Conservation (phyloP, 805 yeast genomes). For the Debaryomyces prosopidis region DNA sequence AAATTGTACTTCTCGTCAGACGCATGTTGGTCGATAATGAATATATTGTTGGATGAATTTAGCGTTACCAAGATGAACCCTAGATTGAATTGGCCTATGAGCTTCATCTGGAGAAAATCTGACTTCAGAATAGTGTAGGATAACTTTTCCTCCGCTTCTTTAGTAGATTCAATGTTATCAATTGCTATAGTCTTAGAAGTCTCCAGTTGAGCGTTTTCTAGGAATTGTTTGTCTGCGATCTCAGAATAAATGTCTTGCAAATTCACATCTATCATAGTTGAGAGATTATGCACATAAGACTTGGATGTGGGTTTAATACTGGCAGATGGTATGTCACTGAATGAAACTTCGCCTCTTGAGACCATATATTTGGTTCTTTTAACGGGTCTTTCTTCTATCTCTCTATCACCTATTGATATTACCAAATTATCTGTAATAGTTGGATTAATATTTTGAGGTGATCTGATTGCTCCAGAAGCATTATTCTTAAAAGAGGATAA, state of each 20-base stretch:
- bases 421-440: not conserved
- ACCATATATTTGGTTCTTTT: conserved; percentile 4
- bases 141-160: conserved; percentile 57
- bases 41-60: conserved; percentile 51
- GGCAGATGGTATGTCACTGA: not conserved
- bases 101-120: conserved; percentile 73
- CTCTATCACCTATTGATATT: conserved; percentile 4
- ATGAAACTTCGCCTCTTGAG: not conserved
- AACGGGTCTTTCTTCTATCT: conserved; percentile 4
- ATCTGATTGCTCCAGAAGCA: not conserved
- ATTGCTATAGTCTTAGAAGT: conserved; percentile 6
- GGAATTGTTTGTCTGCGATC: not conserved
- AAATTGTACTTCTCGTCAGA: conserved; percentile 94
- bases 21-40: conserved; percentile 96
- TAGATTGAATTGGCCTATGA: conserved; percentile 93
- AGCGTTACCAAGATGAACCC: conserved; percentile 85
- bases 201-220: not conserved
- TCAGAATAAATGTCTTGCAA: not conserved
- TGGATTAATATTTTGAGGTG: not conserved
- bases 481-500: not conserved
- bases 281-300: conserved; percentile 2
- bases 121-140: conserved; percentile 63
- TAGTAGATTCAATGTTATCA: conserved; percentile 47
- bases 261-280: not conserved
- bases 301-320: not conserved